Percentiles rank a stretch among this genome's conserved stretches.
These are phyloP conservation scores for Musa troglodytarum DNA, from an alignment of 176 grass and related monocot genomes.

Conservation along the genomic window DNA sequence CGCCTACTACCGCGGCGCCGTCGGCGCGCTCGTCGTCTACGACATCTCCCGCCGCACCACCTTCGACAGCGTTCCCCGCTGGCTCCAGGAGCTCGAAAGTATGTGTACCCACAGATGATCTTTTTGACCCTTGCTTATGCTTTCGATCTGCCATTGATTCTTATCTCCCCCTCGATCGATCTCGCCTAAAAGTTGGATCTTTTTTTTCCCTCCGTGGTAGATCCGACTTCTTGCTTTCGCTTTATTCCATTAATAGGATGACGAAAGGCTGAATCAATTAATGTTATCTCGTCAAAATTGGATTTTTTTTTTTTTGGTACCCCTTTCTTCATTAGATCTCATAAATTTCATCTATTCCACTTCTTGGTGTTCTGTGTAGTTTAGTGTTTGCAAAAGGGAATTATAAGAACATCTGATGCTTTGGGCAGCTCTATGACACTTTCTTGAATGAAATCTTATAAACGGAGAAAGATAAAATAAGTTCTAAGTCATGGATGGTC, in stretches of 20 bases:
- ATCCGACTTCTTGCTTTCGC: neutral
- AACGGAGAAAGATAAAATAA: neutral
- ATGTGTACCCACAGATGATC: neutral
- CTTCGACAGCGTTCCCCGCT: conserved; percentile 12
- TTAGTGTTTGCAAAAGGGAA: neutral
- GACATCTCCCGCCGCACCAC: conserved; percentile 11
- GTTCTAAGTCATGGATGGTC: neutral
- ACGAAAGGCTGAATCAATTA: neutral
- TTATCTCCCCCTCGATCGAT: neutral
- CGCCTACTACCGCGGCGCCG: conserved; percentile 11
- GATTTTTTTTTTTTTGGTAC: neutral
- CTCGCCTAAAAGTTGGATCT: neutral
- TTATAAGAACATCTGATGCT: no score
- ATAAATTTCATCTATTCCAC: neutral
- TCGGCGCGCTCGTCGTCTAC: conserved; percentile 13
- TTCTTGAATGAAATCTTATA: neutral
- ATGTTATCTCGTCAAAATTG: no score
- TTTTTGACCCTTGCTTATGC: neutral
- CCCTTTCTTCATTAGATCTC: neutral
- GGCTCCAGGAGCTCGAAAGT: conserved; percentile 12
- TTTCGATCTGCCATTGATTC: neutral
- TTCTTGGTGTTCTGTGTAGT: neutral
- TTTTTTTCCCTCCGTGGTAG: neutral
- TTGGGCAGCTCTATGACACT: neutral
- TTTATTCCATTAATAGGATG: neutral